phyloP scores from a whole-genome alignment of 2,329 filamentous ascomycete species.

The Aspergillus sclerotialis region DNA sequence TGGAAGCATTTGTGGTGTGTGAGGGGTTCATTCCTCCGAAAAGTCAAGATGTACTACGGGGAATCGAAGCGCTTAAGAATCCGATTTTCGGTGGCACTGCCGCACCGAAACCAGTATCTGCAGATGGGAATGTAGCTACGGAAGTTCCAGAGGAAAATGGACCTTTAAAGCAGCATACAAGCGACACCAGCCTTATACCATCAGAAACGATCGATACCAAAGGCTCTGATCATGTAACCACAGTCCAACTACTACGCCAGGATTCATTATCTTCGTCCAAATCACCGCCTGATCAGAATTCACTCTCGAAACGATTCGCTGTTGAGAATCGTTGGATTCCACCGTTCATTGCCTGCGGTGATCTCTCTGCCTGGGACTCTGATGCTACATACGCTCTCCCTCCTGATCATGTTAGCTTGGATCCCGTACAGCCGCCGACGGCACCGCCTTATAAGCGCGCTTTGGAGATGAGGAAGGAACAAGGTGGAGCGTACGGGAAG shows the following conservation, averaged over 20 bases:
- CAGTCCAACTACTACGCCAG: slow-evolving; percentile 15
- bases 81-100: slow-evolving; percentile 35
- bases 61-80: slow-evolving; percentile 31
- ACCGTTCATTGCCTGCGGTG: slow-evolving; percentile 93
- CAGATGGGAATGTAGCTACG: slow-evolving; percentile 25
- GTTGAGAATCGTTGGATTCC: slow-evolving; percentile 70
- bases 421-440: slow-evolving; percentile 90
- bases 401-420: slow-evolving; percentile 75
- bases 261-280: slow-evolving; percentile 31
- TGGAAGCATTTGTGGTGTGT: slow-evolving; percentile 96
- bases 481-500: slow-evolving; percentile 71
- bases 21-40: slow-evolving; percentile 73
- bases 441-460: slow-evolving; percentile 92
- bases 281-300: slow-evolving; percentile 13
- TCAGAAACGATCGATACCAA: slow-evolving; percentile 1
- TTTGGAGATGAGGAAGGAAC: slow-evolving; percentile 70
- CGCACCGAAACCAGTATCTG: slow-evolving; percentile 17
- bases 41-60: slow-evolving; percentile 42
- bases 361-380: slow-evolving; percentile 88
- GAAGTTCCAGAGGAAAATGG: slow-evolving; percentile 34
- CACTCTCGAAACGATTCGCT: slow-evolving; percentile 19
- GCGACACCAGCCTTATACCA: slow-evolving; percentile 1
- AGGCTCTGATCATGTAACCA: slow-evolving; percentile 1
- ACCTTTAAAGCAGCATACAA: slow-evolving; percentile 34
- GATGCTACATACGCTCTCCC: slow-evolving; percentile 91